Evolutionary conservation across 73 alveolate genomes (phyloP).

Genomic region (Uronychia setigera): DNA sequence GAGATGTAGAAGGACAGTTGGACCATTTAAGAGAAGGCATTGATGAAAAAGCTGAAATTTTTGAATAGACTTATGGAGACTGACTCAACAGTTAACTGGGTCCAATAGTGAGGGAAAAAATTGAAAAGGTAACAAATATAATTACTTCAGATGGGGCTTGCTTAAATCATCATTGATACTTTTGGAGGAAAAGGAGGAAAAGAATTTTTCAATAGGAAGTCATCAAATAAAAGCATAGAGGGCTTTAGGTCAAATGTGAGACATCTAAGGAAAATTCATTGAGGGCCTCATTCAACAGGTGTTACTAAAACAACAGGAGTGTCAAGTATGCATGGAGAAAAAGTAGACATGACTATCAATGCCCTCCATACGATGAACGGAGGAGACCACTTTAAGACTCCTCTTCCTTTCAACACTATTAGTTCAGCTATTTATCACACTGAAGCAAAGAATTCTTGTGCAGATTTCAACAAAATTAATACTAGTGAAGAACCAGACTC

Average conservation of each 20-base stretch:
- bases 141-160: neutral
- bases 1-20: neutral
- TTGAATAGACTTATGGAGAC: neutral
- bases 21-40: neutral
- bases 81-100: neutral
- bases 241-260: neutral
- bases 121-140: neutral
- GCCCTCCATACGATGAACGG: too few relatives aligned
- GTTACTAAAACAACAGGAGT: too few relatives aligned
- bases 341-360: too few relatives aligned
- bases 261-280: neutral
- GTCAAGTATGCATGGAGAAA: too few relatives aligned
- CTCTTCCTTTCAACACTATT: too few relatives aligned
- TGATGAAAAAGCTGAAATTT: neutral
- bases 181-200: neutral
- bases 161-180: neutral
- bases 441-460: neutral
- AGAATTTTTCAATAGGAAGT: neutral
- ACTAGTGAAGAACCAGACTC: neutral
- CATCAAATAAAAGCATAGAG: neutral
- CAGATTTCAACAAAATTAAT: neutral
- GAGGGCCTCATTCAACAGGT: too few relatives aligned
- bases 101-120: neutral
- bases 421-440: too few relatives aligned
- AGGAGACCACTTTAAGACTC: too few relatives aligned